Base-by-base conservation (phyloP, 2,329 filamentous ascomycete genomes). In the Neonectria hederae region DNA sequence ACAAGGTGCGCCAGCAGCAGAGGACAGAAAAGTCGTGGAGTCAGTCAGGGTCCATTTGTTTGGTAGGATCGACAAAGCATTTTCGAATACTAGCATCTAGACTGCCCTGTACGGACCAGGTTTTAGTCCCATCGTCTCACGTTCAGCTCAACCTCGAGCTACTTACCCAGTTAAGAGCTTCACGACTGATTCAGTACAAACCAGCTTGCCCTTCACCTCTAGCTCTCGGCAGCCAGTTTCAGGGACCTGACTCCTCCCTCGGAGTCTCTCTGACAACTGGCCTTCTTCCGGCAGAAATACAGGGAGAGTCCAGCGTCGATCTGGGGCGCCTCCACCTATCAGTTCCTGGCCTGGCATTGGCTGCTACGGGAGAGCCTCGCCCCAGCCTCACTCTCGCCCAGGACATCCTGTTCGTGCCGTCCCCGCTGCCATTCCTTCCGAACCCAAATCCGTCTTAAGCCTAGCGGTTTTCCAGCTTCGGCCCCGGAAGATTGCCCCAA, bases 371-470 rank as follows among this genome's bases (percentile, higher is more conserved):
- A 21, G n/a, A 42, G 38, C 49, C 28, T 54, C 40, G 49, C 40
- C 35, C 57, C 40, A 48, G 30, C 43, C n/a, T 51, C 48, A 21
- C 48, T 51, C 57, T 54, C 28, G 38, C 46, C 38, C 45, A 35
- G 49, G 35, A 54, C 43, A 26, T 28, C 19, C 17, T 19, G 40
- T 26, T 38, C 28, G n/a, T n/a, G 53, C 40, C 38, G 38, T 40
- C 57, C 51, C 57, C 49, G 49, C 59, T 62, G 59, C 53, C 54
- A 58, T 54, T 58, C 46, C 54, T 43, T 32, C 28, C 45, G 22
- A 48, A n/a, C n/a, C 9, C 48, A 49, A 58, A 46, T 52, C 46
- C 48, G 17, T 28, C 24, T 40, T 49, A 42, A 54, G 38, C 30
- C 48, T 63, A 63, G 51, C 40, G 48, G 48, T 30, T 19, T 43